Evolutionary conservation across 805 yeast species (phyloP), one percentile per base, ranked within the genome.

Genomic region (Barnettozyma sucrosica): DNA sequence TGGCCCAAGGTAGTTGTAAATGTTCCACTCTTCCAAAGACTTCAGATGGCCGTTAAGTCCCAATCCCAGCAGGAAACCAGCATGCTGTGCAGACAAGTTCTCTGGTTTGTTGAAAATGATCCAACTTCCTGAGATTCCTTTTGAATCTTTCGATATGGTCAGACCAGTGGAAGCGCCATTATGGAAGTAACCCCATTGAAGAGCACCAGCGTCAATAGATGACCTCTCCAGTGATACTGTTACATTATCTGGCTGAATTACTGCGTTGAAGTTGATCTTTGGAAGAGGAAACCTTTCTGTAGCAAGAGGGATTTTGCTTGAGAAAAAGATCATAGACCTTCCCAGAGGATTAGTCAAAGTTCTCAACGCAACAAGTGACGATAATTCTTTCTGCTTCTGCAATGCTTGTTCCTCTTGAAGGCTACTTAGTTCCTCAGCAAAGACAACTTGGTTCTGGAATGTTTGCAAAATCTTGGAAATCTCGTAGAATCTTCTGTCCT

Each of bases 1-100:
- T 0, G 96, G 95, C 0, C 96, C 95, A 45, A 93, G 68, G 55
- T 89, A 89, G 59, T 92, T 90, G 63, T 89, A 93, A 26, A 92
- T 85, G 61, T 90, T 97, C 97, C 98, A 93, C 63, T 93, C 97
- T 58, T 92, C 98, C 23, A 93, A 67, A 37, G 75, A 73, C 48
- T 77, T 80, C 56, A 93, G 67, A 61, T 90, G 96, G 0, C 98
- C 98, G 65, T 88, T 88, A 26, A 93, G 68, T 0, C 99, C 99
- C 23, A 93, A 69, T 0, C 97, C 99, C 18, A 89, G 66, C n/a
- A 93, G 66, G 55, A 93, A 89, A 0, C 99, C 99, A 20, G 97
- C 97, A 69, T 90, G 97, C 51, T 87, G 90, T 0, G 96, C 77
- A 55, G 79, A 81, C 28, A 85, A 63, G 5, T 68, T 74, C 1